Evolutionary conservation across 257 asterid genomes (phyloP).

Genomic region (Rhazya stricta): DNA sequence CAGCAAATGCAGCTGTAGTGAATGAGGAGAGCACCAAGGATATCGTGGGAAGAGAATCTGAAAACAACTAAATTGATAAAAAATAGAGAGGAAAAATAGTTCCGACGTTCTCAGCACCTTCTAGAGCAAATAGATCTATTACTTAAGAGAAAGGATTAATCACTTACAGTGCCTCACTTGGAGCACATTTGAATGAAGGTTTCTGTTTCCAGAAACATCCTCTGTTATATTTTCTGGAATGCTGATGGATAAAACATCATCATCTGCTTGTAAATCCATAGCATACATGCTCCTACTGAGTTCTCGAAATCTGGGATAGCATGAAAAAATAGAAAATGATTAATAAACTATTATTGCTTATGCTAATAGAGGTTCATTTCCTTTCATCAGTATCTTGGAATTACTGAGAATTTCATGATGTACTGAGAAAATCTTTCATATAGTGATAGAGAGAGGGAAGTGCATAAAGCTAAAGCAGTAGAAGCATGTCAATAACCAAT

Average conservation of each 20-base stretch:
- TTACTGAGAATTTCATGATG: background rate
- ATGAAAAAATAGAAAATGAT: background rate
- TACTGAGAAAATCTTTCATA: background rate
- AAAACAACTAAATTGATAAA: constrained; percentile 10
- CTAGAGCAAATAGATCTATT: background rate
- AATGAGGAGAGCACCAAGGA: constrained; percentile 60
- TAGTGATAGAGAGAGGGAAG: background rate
- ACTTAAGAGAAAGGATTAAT: constrained; percentile 2
- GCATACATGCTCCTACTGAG: constrained; percentile 52
- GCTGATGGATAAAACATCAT: constrained; percentile 42
- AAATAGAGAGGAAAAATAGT: background rate
- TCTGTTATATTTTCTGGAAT: constrained; percentile 76
- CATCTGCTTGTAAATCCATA: constrained; percentile 42
- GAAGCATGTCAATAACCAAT: background rate
- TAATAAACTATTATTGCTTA: background rate
- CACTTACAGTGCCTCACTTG: constrained; percentile 78
- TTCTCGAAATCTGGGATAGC: constrained; percentile 57
- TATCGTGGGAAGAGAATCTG: constrained; percentile 70
- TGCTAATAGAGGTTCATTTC: background rate
- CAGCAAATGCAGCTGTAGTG: constrained; percentile 60
- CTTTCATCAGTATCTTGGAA: background rate
- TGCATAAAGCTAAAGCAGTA: background rate
- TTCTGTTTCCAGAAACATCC: constrained; percentile 84
- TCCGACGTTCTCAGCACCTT: constrained; percentile 2
- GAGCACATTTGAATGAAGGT: constrained; percentile 63